phyloP scores from a whole-genome alignment of 495 filamentous ascomycete genomes.

The Penicillium parvum region DNA sequence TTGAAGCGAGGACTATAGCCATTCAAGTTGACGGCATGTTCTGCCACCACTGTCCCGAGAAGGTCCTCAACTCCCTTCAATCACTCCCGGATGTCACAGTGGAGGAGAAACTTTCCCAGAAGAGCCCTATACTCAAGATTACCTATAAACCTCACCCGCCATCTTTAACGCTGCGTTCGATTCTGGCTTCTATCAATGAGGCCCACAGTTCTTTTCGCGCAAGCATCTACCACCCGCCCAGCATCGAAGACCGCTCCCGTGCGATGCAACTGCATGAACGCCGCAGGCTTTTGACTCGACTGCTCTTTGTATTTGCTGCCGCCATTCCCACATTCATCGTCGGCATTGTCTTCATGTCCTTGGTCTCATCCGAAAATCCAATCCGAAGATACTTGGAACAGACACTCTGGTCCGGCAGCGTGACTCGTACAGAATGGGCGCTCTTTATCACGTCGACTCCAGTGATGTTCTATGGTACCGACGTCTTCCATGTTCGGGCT shows the following conservation, averaged over 20 bases:
- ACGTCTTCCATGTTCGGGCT: slow-evolving; percentile 77
- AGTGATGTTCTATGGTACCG: slow-evolving; percentile 83
- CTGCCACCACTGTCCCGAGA: slow-evolving; percentile 75
- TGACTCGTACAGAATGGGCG: slow-evolving; percentile 74
- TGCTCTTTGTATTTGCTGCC: slow-evolving; percentile 64
- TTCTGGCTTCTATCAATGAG: slow-evolving; percentile 61
- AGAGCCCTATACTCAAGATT: slow-evolving; percentile 64
- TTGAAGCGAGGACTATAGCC: slow-evolving; percentile 51
- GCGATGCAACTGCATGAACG: slow-evolving; percentile 63
- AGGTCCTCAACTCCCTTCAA: slow-evolving; percentile 52
- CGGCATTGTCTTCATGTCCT: slow-evolving; percentile 86
- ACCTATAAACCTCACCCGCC: slow-evolving; percentile 67
- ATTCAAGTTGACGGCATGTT: slow-evolving; percentile 80
- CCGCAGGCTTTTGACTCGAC: slow-evolving; percentile 55
- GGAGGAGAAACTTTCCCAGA: slow-evolving; percentile 45
- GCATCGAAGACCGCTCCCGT: slow-evolving; percentile 78
- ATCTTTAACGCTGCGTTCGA: slow-evolving; percentile 68
- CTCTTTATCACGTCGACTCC: slow-evolving; percentile 85
- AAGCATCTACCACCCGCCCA: slow-evolving; percentile 73
- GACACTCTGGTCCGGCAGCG: slow-evolving; percentile 65
- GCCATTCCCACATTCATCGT: slow-evolving; percentile 87
- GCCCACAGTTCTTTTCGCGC: slow-evolving; percentile 61
- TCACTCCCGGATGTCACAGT: slow-evolving; percentile 47
- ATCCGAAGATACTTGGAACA: slow-evolving; percentile 61
- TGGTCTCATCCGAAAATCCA: slow-evolving; percentile 57